Base-by-base conservation (phyloP, 768 basidiomycete species). In the Xerocomellus intermedius region DNA sequence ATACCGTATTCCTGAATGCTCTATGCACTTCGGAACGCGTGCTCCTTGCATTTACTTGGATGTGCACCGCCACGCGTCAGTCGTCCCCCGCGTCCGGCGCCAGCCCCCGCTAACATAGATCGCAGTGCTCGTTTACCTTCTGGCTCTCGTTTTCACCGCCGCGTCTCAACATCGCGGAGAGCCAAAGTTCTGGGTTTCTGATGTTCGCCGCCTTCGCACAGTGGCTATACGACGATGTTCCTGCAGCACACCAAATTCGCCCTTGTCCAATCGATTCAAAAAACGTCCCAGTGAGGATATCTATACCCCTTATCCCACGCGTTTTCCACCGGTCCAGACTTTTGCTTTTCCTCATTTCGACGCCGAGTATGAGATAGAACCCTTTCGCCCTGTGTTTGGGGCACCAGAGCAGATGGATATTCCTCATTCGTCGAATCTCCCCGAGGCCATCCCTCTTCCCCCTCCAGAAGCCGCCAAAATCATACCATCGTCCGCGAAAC, bases 41-140 rank as follows among this genome's bases (percentile, higher is more conserved):
- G 28, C 71, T 89, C 28, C 71, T 83, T 56, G 83, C 78, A 3
- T 86, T 88, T 61, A 75, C 81, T 48, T 87, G 85, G 86, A 69
- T 74, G 39, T 77, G 70, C 60, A 70, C 77, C 26, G 49, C 69
- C 42, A 66, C 68, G 33, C 64, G 82, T 83, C 52, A 52, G 80
- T 75, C 26, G 26, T 50, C 24, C 17, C 35, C 26, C 24, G 47
- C 36, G 8, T 36, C 24, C 22, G n/a, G 26, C 12, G 3, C 38
- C 16, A 17, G 30, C 43, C 30, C 51, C 49, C 3, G 44, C 49
- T 61, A 22, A 54, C 42, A 41, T 50, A 44, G 12, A 52, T 37
- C 37, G 6, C 54, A 89, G 87, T 87, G 48, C 64, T 87, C 43
- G 55, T 72, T n/a, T 89, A 89, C 66, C 72, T 86, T 48, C 62